Conservation (phyloP, 164 flowering plant genomes). For the Taxillus chinensis region DNA sequence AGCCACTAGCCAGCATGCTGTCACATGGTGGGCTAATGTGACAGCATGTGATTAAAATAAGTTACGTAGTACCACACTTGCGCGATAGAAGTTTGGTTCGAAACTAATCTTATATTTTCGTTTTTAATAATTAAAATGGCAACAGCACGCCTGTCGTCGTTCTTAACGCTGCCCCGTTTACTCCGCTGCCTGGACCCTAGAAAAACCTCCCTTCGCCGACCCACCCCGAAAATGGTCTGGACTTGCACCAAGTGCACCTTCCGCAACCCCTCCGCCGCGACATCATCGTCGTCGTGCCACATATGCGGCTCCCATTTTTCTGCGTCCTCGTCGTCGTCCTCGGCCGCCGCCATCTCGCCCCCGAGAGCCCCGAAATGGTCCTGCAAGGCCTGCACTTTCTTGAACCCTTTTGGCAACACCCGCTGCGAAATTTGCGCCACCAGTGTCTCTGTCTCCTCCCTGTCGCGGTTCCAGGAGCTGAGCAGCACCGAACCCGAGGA, state of each 20-base stretch:
- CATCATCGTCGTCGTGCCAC: constrained; percentile 30
- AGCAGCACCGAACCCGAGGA: constrained; percentile 11
- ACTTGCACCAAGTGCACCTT: constrained; percentile 64
- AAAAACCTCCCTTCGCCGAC: neutral
- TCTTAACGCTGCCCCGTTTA: neutral
- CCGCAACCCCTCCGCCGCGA: constrained; percentile 47
- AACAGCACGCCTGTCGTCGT: too few species aligned
- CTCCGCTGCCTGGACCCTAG: neutral
- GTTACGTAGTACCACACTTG: too few species aligned
- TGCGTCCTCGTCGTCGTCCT: constrained; percentile 13
- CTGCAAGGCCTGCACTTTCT: constrained; percentile 71
- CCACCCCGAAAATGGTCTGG: constrained; percentile 30
- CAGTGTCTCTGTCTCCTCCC: constrained; percentile 25
- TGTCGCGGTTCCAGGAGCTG: constrained; percentile 34
- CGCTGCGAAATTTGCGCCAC: constrained; percentile 55
- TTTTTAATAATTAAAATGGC: too few species aligned
- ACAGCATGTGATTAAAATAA: too few species aligned
- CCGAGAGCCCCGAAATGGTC: constrained; percentile 37
- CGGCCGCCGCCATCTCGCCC: constrained; percentile 19
- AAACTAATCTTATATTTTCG: too few species aligned
- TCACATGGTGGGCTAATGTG: too few species aligned
- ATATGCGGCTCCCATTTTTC: constrained; percentile 39
- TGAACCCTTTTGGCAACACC: constrained; percentile 30
- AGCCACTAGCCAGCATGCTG: too few species aligned
- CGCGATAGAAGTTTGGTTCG: too few species aligned